These are phyloP conservation scores for Groenewaldozyma sp. DNA, from an alignment of 1,139 yeast species.

Conservation along the genomic window DNA sequence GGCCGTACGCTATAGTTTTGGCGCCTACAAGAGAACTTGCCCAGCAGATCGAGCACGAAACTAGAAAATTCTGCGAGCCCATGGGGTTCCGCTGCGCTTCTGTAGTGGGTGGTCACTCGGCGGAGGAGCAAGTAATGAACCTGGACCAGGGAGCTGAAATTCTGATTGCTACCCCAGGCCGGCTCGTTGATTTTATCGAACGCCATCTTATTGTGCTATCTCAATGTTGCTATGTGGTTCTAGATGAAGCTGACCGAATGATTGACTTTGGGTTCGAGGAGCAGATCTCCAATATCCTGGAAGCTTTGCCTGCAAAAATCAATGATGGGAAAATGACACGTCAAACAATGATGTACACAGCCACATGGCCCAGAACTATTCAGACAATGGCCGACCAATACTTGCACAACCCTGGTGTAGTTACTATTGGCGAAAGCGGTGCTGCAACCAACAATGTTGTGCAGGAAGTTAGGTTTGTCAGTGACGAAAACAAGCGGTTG, in stretches of 20 bases:
- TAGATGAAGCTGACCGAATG: slow-evolving; percentile 96
- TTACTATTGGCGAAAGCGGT: slow-evolving; percentile 53
- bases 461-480: slow-evolving; percentile 53
- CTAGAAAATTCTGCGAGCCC: slow-evolving; percentile 40
- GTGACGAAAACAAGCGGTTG: slow-evolving; percentile 33
- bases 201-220: slow-evolving; percentile 50
- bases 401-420: slow-evolving; percentile 48
- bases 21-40: slow-evolving; percentile 96
- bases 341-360: slow-evolving; percentile 85
- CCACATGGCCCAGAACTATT: slow-evolving; percentile 75
- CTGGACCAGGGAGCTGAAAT: slow-evolving; percentile 65
- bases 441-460: slow-evolving; percentile 59
- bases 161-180: slow-evolving; percentile 89
- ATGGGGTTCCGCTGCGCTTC: slow-evolving; percentile 48
- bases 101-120: slow-evolving; percentile 83
- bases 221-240: slow-evolving; percentile 58
- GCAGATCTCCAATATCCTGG: slow-evolving; percentile 54
- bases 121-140: slow-evolving; percentile 60
- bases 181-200: slow-evolving; percentile 73
- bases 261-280: slow-evolving; percentile 90
- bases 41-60: slow-evolving; percentile 66
- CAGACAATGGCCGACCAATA: slow-evolving; percentile 57
- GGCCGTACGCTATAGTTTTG: slow-evolving; percentile 58
- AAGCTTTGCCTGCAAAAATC: slow-evolving; percentile 34
- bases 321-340: slow-evolving; percentile 22